These are phyloP conservation scores for Rhizopus microsporus DNA, from an alignment of 371 early-diverging fungal species.

Conservation along the genomic window DNA sequence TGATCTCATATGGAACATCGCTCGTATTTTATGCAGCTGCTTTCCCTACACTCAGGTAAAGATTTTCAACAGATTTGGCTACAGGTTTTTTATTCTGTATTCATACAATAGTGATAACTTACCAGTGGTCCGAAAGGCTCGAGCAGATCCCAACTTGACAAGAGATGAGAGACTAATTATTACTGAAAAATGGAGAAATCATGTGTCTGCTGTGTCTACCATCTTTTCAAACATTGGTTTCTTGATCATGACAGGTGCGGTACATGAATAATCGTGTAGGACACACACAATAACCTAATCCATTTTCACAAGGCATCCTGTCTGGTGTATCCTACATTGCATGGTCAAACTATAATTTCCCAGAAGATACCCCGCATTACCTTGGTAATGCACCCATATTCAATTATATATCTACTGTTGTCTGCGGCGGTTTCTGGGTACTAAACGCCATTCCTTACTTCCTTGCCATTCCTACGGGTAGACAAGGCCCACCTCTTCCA, in stretches of 20 bases:
- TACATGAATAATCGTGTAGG: too few species aligned
- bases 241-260: slow-evolving; percentile 36
- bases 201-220: slow-evolving; percentile 54
- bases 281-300: neutral
- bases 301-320: slow-evolving; percentile 24
- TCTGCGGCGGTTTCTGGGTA: slow-evolving; percentile 49
- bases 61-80: neutral
- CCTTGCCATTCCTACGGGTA: slow-evolving; percentile 36
- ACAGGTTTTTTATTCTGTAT: slow-evolving; percentile 2
- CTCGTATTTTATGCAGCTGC: slow-evolving; percentile 55
- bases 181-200: slow-evolving; percentile 48
- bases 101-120: slow-evolving; percentile 38
- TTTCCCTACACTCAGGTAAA: slow-evolving; percentile 47
- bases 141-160: slow-evolving; percentile 31
- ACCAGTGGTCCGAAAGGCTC: slow-evolving; percentile 46
- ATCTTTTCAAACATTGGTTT: slow-evolving; percentile 52
- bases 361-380: slow-evolving; percentile 20
- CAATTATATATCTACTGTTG: slow-evolving; percentile 46
- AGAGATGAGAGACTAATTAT: slow-evolving; percentile 25
- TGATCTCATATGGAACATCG: slow-evolving; percentile 49
- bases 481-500: slow-evolving; percentile 44
- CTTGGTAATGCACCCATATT: slow-evolving; percentile 47
- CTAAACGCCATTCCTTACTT: slow-evolving; percentile 51
- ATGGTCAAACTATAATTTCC: slow-evolving; percentile 35
- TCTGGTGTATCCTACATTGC: slow-evolving; percentile 42